Evolutionary conservation across 1,139 yeast genomes (phyloP).

Genomic region (Debaryomyces fabryi): DNA sequence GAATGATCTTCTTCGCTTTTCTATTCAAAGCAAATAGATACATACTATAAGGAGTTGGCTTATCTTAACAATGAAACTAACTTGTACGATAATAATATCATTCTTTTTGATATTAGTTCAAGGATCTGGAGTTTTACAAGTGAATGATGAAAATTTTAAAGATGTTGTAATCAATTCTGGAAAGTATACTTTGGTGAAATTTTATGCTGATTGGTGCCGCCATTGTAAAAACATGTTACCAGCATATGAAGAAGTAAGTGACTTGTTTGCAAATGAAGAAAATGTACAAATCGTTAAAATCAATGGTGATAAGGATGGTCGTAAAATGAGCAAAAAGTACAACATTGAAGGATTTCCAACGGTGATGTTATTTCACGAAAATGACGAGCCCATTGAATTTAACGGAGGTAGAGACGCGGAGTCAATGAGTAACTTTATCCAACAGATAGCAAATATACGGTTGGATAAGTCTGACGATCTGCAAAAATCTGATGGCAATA

Average conservation of each 20-base stretch:
- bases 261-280: conserved; percentile 45
- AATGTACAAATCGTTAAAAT: conserved; percentile 59
- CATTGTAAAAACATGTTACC: conserved; percentile 75
- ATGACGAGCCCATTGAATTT: conserved; percentile 50
- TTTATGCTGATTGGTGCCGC: conserved; percentile 81
- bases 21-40: background rate
- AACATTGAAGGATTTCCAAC: conserved; percentile 69
- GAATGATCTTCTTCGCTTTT: background rate
- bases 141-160: conserved; percentile 53
- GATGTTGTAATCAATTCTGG: conserved; percentile 56
- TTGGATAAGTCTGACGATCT: conserved; percentile 21
- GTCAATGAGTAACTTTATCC: conserved; percentile 49
- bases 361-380: conserved; percentile 56
- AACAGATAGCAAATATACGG: conserved; percentile 35
- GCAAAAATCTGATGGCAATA: background rate
- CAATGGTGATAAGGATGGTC: conserved; percentile 67
- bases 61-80: conserved; percentile 6
- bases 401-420: conserved; percentile 52
- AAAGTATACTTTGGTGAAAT: conserved; percentile 69
- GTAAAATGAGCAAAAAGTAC: conserved; percentile 56
- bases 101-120: conserved; percentile 4
- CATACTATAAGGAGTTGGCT: background rate
- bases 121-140: conserved; percentile 23
- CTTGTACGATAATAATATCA: background rate
- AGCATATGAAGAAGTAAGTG: conserved; percentile 60